A percentile compares a stretch with the other conserved stretches of the same genome.
phyloP scores from a whole-genome alignment of 768 basidiomycete genomes.

The Hygrocybe punicea region DNA sequence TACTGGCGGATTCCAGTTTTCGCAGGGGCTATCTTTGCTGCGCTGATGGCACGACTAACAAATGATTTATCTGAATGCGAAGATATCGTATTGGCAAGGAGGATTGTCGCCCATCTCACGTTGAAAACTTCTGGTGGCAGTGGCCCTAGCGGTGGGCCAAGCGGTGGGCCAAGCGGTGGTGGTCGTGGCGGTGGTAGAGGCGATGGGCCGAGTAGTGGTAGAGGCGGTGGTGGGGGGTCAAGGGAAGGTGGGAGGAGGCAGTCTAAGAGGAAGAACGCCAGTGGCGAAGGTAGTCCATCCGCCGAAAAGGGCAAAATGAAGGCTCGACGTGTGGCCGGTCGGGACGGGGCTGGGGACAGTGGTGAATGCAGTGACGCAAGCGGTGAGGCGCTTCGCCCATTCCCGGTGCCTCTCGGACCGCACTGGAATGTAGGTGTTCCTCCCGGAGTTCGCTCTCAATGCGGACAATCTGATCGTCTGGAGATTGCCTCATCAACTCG shows the following conservation, averaged over 20 bases:
- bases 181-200: not conserved
- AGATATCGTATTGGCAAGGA: slow-evolving; percentile 1
- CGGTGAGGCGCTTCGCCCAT: slow-evolving; percentile 1
- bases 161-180: too few species aligned
- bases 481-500: slow-evolving; percentile 1
- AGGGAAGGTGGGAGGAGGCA: not conserved
- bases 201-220: not conserved
- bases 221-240: slow-evolving; percentile 1
- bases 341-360: slow-evolving; percentile 2
- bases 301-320: slow-evolving; percentile 3
- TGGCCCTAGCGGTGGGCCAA: too few species aligned
- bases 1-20: slow-evolving; percentile 4
- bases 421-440: slow-evolving; percentile 4
- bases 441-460: slow-evolving; percentile 1
- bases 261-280: slow-evolving; percentile 4
- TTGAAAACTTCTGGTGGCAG: not conserved
- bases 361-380: slow-evolving; percentile 1
- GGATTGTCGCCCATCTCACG: not conserved
- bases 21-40: slow-evolving; percentile 3
- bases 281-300: slow-evolving; percentile 2
- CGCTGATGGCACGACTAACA: not conserved
- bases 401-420: slow-evolving; percentile 1
- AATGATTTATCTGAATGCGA: slow-evolving; percentile 1
- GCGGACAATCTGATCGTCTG: not conserved
- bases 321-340: slow-evolving; percentile 1